phyloP scores from a whole-genome alignment of 208 protist genomes.

The Hexamita inflata region DNA sequence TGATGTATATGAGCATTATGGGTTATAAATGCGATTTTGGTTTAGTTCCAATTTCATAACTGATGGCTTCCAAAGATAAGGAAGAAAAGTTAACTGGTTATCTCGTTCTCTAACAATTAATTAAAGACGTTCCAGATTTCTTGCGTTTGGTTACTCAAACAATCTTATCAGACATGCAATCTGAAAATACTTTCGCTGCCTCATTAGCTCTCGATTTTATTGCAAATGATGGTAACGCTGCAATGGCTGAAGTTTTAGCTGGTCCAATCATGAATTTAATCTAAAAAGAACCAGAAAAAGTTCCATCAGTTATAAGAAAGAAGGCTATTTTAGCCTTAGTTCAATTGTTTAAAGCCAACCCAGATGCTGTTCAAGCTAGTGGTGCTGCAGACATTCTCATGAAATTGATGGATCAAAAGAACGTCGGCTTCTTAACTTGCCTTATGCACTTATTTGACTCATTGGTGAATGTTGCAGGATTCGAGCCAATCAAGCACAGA shows the following conservation, averaged over 20 bases:
- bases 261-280: slow-evolving; percentile 75
- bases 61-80: slow-evolving; percentile 69
- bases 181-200: slow-evolving; percentile 63
- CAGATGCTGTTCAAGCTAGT: slow-evolving; percentile 44
- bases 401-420: slow-evolving; percentile 13
- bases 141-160: slow-evolving; percentile 88
- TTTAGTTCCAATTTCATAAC: slow-evolving; percentile 88
- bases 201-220: slow-evolving; percentile 83
- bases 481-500: not conserved
- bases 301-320: slow-evolving; percentile 72
- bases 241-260: slow-evolving; percentile 86
- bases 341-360: slow-evolving; percentile 77
- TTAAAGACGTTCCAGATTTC: slow-evolving; percentile 85
- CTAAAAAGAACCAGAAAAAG: slow-evolving; percentile 49
- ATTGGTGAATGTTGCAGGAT: not conserved
- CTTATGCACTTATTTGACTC: slow-evolving; percentile 1
- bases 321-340: slow-evolving; percentile 87
- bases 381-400: not conserved
- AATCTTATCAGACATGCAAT: slow-evolving; percentile 77
- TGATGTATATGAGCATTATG: slow-evolving; percentile 97
- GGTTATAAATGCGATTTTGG: slow-evolving; percentile 97
- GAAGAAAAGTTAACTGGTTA: slow-evolving; percentile 94
- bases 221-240: slow-evolving; percentile 81
- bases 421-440: slow-evolving; percentile 30
- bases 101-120: slow-evolving; percentile 71